Conservation (phyloP, 208 protist genomes). For the Acanthamoeba sp. region DNA sequence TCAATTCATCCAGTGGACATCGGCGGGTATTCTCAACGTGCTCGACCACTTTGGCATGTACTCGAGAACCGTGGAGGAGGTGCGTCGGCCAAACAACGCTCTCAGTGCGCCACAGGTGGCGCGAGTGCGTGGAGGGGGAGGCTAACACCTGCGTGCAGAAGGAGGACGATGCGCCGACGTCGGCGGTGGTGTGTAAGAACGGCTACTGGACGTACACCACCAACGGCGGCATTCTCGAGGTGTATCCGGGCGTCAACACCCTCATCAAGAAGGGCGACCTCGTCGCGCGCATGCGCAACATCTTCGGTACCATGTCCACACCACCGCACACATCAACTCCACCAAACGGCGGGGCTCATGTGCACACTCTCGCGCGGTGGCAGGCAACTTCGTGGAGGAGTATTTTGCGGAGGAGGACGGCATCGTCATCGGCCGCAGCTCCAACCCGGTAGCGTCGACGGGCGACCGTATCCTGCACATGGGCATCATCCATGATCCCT, state of each 20-base stretch:
- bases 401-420: slow-evolving; percentile 78
- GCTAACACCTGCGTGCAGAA: no score
- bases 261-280: slow-evolving; percentile 75
- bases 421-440: slow-evolving; percentile 79
- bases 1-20: slow-evolving; percentile 68
- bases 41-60: slow-evolving; percentile 75
- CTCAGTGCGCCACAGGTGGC: no score
- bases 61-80: not conserved
- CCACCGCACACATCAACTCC: not conserved
- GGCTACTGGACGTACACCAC: slow-evolving; percentile 76
- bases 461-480: slow-evolving; percentile 82
- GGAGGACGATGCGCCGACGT: slow-evolving; percentile 8
- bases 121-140: no score
- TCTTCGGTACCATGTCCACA: slow-evolving; percentile 3
- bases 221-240: slow-evolving; percentile 72
- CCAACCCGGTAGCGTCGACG: slow-evolving; percentile 76
- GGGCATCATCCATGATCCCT: slow-evolving; percentile 66
- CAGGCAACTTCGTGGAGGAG: slow-evolving; percentile 73
- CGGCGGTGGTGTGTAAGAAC: slow-evolving; percentile 59
- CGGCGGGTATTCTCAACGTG: slow-evolving; percentile 74
- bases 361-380: not conserved
- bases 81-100: no score
- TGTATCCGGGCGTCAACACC: slow-evolving; percentile 73
- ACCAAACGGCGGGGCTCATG: not conserved
- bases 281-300: slow-evolving; percentile 63